phyloP scores from a whole-genome alignment of 2,329 filamentous ascomycete species.

The Tolypocladium paradoxum region DNA sequence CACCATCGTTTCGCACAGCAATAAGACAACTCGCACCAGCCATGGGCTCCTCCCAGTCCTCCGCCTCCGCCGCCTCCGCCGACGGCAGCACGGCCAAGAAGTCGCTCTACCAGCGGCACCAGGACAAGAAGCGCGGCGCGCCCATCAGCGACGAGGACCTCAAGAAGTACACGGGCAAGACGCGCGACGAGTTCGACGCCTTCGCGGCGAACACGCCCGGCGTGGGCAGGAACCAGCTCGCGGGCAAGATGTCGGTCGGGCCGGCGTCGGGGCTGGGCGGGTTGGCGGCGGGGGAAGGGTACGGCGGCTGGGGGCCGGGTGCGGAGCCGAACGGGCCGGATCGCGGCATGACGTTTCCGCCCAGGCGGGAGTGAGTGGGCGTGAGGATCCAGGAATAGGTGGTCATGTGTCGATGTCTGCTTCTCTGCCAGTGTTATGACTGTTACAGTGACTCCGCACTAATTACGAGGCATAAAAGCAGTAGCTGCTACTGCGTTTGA shows the following conservation, averaged over 20 bases:
- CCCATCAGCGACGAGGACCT: conserved; percentile 27
- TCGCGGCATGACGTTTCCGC: conserved; percentile 26
- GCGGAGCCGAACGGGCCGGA: conserved; percentile 14
- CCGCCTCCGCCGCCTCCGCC: not conserved
- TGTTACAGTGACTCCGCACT: no score
- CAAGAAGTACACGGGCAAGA: conserved; percentile 29
- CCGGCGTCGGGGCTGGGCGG: conserved; percentile 18
- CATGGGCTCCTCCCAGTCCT: conserved; percentile 6
- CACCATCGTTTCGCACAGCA: not conserved
- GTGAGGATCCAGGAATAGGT: no score
- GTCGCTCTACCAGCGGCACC: conserved; percentile 20
- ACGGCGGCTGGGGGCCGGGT: conserved; percentile 23
- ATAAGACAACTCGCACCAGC: not conserved
- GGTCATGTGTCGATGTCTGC: no score
- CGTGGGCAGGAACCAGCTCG: conserved; percentile 28
- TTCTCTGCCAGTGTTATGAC: no score
- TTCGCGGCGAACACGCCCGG: conserved; percentile 28
- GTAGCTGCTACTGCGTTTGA: no score
- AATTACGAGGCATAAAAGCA: no score
- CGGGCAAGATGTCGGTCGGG: conserved; percentile 21
- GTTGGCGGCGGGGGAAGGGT: conserved; percentile 15
- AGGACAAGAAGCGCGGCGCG: conserved; percentile 18
- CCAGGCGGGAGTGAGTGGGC: no score
- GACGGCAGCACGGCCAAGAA: conserved; percentile 9
- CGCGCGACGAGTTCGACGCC: conserved; percentile 19